phyloP scores from a whole-genome alignment of 139 green algal genomes.

The Deuterostichococcus epilithicus region DNA sequence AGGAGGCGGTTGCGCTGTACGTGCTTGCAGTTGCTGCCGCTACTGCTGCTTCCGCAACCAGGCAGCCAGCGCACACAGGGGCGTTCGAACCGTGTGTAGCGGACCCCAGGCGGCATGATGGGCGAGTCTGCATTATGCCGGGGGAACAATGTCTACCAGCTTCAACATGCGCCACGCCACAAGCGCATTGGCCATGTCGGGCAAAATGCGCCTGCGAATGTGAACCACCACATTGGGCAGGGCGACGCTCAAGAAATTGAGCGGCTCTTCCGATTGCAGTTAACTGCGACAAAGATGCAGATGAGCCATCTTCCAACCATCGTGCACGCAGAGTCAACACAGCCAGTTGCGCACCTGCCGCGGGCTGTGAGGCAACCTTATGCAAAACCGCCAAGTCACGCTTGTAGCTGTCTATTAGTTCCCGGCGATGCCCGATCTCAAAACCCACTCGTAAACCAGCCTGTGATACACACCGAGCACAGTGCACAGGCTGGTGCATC shows the following conservation, averaged over 20 bases:
- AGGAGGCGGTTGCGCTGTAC: no score
- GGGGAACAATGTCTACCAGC: constrained; percentile 1
- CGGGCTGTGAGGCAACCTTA: no score
- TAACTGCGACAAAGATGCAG: background rate
- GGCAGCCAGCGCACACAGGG: no score
- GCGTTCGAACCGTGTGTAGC: no score
- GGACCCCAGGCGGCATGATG: no score
- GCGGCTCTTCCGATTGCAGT: background rate
- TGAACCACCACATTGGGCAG: no score
- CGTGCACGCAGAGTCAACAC: background rate
- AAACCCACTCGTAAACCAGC: background rate
- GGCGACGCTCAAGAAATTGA: no score
- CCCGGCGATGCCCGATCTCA: background rate
- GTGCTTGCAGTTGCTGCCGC: no score
- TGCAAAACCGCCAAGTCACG: no score
- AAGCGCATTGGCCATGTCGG: background rate
- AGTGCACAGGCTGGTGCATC: background rate
- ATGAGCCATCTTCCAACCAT: background rate
- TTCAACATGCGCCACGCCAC: background rate
- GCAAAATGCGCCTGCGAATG: background rate
- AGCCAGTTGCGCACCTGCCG: no score
- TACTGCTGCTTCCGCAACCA: no score
- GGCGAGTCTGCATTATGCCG: no score
- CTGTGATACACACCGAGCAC: background rate
- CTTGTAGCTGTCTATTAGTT: background rate